These are phyloP conservation scores for Candida silvicultrix DNA, from an alignment of 805 yeast species.

Conservation along the genomic window DNA sequence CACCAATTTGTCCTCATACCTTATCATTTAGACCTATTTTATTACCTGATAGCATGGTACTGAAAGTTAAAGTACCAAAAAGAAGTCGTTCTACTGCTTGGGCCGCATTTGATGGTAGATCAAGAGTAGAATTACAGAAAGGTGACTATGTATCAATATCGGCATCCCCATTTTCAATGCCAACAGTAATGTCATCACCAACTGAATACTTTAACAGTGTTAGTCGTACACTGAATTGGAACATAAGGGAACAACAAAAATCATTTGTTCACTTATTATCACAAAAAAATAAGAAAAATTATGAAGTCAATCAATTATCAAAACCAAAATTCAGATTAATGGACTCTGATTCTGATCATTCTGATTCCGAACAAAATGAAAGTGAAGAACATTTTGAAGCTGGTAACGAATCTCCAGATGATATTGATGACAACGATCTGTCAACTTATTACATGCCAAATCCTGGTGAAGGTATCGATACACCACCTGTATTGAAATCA, in stretches of 20 bases:
- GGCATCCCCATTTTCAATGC: constrained; percentile 90
- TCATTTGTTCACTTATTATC: constrained; percentile 62
- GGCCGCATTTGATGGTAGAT: constrained; percentile 95
- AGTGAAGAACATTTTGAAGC: constrained; percentile 13
- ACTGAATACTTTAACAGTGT: constrained; percentile 81
- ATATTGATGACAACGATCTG: constrained; percentile 21
- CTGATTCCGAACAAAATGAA: constrained; percentile 10
- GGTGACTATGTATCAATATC: constrained; percentile 84
- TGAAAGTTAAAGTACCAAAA: constrained; percentile 77
- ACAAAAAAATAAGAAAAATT: constrained; percentile 45
- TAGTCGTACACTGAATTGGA: constrained; percentile 88
- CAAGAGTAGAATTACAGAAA: constrained; percentile 67
- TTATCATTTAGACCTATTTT: constrained; percentile 88
- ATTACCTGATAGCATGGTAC: constrained; percentile 86
- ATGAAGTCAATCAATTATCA: constrained; percentile 23
- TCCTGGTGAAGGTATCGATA: constrained; percentile 21
- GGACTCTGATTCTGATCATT: neutral
- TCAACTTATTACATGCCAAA: constrained; percentile 20
- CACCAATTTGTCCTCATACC: constrained; percentile 96
- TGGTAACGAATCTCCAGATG: constrained; percentile 20
- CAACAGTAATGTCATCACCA: constrained; percentile 73
- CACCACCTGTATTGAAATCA: constrained; percentile 14
- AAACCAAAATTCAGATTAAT: constrained; percentile 18
- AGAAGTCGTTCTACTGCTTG: constrained; percentile 87
- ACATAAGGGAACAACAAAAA: constrained; percentile 82